phyloP scores from a whole-genome alignment of 1,139 yeast species.

The Geotrichum aggregatum region DNA sequence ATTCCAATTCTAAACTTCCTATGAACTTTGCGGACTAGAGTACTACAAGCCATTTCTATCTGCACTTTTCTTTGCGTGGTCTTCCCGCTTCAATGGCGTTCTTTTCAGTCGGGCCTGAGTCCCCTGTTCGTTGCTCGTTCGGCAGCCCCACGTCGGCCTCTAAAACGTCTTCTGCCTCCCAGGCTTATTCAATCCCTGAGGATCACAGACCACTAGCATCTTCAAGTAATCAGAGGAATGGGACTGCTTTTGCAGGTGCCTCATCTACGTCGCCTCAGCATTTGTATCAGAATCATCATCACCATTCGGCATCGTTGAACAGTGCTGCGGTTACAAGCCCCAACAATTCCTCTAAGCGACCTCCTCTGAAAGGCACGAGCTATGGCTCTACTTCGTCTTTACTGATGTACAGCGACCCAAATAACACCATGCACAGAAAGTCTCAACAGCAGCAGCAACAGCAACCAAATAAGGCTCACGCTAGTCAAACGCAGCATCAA shows the following conservation, averaged over 20 bases:
- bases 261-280: slow-evolving; percentile 2
- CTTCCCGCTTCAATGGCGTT: slow-evolving; percentile 6
- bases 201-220: slow-evolving; percentile 3
- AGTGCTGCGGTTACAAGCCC: slow-evolving; percentile 7
- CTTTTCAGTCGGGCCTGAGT: slow-evolving; percentile 9
- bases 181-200: slow-evolving; percentile 10
- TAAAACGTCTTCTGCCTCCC: slow-evolving; percentile 3
- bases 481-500: slow-evolving; percentile 16
- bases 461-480: neutral
- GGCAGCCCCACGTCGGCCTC: slow-evolving; percentile 3
- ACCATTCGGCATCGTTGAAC: neutral
- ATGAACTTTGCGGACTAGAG: neutral
- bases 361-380: slow-evolving; percentile 17
- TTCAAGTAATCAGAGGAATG: neutral
- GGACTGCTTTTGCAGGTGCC: neutral
- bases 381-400: slow-evolving; percentile 22
- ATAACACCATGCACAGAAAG: slow-evolving; percentile 10
- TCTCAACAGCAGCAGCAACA: slow-evolving; percentile 19
- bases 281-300: slow-evolving; percentile 4
- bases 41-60: neutral
- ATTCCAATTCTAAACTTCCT: no score
- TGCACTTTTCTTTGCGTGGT: neutral
- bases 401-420: slow-evolving; percentile 20
- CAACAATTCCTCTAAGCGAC: slow-evolving; percentile 3
- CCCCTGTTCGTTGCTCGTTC: slow-evolving; percentile 6